Evolutionary conservation across 2,329 filamentous ascomycete species (phyloP), one percentile per base, ranked within the genome.

Genomic region (Geoglossum cookeanum): DNA sequence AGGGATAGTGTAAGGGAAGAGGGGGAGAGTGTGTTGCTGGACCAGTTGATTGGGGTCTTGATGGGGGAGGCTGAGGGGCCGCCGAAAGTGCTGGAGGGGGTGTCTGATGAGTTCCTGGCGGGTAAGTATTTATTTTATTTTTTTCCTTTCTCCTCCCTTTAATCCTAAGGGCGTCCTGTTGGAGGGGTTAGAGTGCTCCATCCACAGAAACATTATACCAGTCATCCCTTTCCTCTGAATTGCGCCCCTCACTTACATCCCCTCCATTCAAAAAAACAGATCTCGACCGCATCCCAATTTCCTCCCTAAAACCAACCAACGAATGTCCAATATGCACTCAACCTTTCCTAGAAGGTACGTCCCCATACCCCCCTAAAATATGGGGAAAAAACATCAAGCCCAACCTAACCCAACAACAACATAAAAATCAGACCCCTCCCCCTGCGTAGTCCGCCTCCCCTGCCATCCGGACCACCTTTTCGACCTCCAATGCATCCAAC

Each of bases 401-500:
- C 47, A 8, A 32, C 47, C 3, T n/a, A 51, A 32, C 9, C 33
- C 9, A 33, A 15, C 30, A 27, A 30, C 39, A 13, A 4, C 33
- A 29, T 3, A 32, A 27, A 33, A 29, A 15, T 2, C 27, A 58
- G 81, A 84, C 63, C 69, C 72, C 62, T 82, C 79, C 65, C 78
- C 75, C 57, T 71, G 84, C 1, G 79, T 84, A 11, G 81, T 84
- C 32, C 75, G 80, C 70, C 71, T 84, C 64, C 80, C 80, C 45
- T 84, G 81, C 65, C 72, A 79, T 63, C 72, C 71, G 35, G 70
- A 67, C 45, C 81, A 84, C 66, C 69, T 69, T 55, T 84, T 81
- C 64, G 81, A 84, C 63, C 68, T 84, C n/a, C 81, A 84, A 69
- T 84, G 81, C 63, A 79, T 84, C 1, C 77, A 75, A 3, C 80